Evolutionary conservation across 257 asterid genomes (phyloP), one percentile per base, ranked within the genome.

Genomic region (Fraxinus americana): DNA sequence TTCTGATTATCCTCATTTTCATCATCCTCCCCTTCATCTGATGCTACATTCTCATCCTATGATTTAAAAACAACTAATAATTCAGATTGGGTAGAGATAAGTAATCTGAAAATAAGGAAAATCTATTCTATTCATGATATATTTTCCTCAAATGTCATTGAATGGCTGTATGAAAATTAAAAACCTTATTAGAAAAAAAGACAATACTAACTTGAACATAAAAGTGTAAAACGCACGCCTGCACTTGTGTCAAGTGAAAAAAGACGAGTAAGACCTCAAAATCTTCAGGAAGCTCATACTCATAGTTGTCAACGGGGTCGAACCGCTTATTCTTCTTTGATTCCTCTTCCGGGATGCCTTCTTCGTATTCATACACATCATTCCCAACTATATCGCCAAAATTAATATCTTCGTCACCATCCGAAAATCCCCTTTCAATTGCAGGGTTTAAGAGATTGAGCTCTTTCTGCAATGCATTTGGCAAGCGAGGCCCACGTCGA

Each of bases 331-430:
- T 95, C 87, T 89, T 93, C 82, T 32, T 88, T 1, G 91, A 81
- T 72, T 95, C 99, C 86, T 95, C 99, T 86, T 90, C 91, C 3
- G 99, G 85, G 36, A 88, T 25, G 2, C 45, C 92, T 86, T 93
- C 98, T 77, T 92, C 98, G 16, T 90, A 93, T 52, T 93, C 99
- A 73, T 91, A 95, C n/a, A 89, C 68, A 67, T 91, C 94, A 34
- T 81, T 78, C 8, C 35, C 83, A 8, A 54, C 72, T 10, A 32
- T 86, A n/a, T 71, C 88, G 11, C 82, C 88, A 41, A 75, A 83
- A 75, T 61, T 86, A 72, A 66, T 59, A 17, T 83, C 87, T 8
- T 82, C 91, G 23, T 86, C 88, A 1, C 41, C 84, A 23, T 78
- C 83, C 0, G 83, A 80, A 66, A 34, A 69, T 29, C 79, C 86